Conservation (phyloP, 306 rosid genomes). For the Sesbania bispinosa region DNA sequence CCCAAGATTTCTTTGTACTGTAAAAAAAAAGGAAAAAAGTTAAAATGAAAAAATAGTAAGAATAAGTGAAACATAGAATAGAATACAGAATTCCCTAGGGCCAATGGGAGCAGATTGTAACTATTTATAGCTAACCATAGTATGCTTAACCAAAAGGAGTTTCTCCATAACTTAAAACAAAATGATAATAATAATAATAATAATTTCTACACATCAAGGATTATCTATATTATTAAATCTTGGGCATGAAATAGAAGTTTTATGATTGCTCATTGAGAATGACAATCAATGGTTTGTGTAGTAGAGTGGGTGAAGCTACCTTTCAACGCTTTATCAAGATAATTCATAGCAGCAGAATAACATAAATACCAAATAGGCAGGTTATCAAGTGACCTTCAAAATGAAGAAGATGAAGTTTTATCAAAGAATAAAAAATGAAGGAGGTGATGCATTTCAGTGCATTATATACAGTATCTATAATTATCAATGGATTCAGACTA, state of each 20-base stretch:
- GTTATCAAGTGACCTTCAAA: not conserved
- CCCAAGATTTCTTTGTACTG: conserved; percentile 82
- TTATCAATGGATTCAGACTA: not conserved
- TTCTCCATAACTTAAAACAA: too few species aligned
- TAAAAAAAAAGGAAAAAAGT: not conserved
- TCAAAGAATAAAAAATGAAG: not conserved
- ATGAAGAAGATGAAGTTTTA: too few species aligned
- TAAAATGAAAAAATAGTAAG: conserved; percentile 4
- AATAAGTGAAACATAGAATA: conserved; percentile 9
- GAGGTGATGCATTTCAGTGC: not conserved
- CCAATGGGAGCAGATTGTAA: not conserved
- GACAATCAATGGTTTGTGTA: not conserved
- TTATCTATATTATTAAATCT: not conserved
- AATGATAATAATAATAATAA: too few species aligned
- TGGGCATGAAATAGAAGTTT: not conserved
- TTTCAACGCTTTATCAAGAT: not conserved
- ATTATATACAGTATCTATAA: not conserved
- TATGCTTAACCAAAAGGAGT: not conserved
- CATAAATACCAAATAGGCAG: not conserved
- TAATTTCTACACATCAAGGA: too few species aligned
- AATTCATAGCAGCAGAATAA: not conserved
- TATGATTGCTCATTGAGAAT: not conserved
- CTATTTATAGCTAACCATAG: not conserved
- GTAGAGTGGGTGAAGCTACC: not conserved
- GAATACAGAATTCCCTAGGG: not conserved